Base-by-base conservation (phyloP, 2,329 filamentous ascomycete genomes). In the Aspergillus sojae region DNA sequence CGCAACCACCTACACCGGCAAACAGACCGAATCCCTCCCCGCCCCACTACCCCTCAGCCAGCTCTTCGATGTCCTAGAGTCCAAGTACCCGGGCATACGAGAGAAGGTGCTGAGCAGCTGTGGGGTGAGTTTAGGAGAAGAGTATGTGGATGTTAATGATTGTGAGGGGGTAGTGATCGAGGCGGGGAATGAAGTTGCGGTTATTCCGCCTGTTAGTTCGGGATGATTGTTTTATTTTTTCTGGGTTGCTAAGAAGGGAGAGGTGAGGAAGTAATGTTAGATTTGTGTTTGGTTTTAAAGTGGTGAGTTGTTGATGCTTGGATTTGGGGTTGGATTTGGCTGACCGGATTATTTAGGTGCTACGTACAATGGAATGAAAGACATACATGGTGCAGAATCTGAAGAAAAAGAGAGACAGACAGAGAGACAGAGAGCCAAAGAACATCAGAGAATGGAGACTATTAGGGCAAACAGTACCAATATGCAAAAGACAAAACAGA, bases 151-250 rank as follows among this genome's bases (percentile, higher is more conserved):
- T 69, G 59, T 79, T 32, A 64, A 69, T 23, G 70, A 64, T 28
- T 67, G 60, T 12, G 62, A 68, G 10, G 69, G 62, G 3, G 64
- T 68, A 11, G 57, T 78, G 36, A 80, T 82, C 62, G 57, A 67
- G 48, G 59, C 65, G 5, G 79, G 79, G 16, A 75, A 80, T 57
- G 81, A 82, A 65, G 79, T 82, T 60, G 81, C 78, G 19, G 73
- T 82, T 64, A 81, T 82, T 66, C 81, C 81, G 56, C 81, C 81
- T 58, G 81, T 82, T 61, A 82, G 80, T 70, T 82, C 80, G 60
- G 80, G 80, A 28, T 82, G 64, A 70, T 61, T 19, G 23, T n/a
- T 32, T 45, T 34, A 62, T 53, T 46, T 57, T 60, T 59, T 5
- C 23, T 57, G 21, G 23, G 46, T 57, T n/a, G 5, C 7, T n/a